Conservation (phyloP, 2,329 filamentous ascomycete genomes). For the Cercospora sp. region DNA sequence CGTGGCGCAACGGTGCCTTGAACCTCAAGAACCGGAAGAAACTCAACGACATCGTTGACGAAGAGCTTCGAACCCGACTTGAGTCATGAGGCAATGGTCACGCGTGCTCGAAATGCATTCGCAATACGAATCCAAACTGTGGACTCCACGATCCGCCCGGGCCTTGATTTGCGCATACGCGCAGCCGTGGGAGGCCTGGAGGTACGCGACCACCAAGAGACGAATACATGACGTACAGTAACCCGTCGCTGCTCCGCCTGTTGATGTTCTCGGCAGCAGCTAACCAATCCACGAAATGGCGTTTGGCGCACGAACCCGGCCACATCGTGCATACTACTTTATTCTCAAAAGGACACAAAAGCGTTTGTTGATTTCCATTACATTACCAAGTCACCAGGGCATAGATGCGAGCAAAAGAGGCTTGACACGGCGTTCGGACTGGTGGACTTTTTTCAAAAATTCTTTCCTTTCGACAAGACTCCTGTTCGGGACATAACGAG, state of each 20-base stretch:
- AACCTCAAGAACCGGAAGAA: conserved; percentile 59
- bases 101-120: background rate
- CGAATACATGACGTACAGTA: conserved; percentile 1
- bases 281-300: conserved; percentile 4
- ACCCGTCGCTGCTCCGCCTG: conserved; percentile 2
- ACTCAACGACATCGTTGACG: conserved; percentile 54
- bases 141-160: background rate
- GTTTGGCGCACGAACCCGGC: background rate
- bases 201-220: background rate
- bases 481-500: background rate
- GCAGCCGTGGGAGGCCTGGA: background rate
- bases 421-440: conserved; percentile 1
- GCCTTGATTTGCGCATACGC: background rate
- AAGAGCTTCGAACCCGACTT: conserved; percentile 54
- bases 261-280: conserved; percentile 10
- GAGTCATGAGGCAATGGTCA: conserved; percentile 35
- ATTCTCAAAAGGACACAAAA: conserved; percentile 13
- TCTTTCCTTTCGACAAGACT: background rate
- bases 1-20: conserved; percentile 56
- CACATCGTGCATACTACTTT: conserved; percentile 2
- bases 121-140: background rate
- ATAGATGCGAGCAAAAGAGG: conserved; percentile 8
- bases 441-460: background rate
- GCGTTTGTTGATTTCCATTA: conserved; percentile 1
- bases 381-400: background rate